These are phyloP conservation scores for Ophiostoma tasmaniense DNA, from an alignment of 2,329 filamentous ascomycete genomes.

Conservation along the genomic window DNA sequence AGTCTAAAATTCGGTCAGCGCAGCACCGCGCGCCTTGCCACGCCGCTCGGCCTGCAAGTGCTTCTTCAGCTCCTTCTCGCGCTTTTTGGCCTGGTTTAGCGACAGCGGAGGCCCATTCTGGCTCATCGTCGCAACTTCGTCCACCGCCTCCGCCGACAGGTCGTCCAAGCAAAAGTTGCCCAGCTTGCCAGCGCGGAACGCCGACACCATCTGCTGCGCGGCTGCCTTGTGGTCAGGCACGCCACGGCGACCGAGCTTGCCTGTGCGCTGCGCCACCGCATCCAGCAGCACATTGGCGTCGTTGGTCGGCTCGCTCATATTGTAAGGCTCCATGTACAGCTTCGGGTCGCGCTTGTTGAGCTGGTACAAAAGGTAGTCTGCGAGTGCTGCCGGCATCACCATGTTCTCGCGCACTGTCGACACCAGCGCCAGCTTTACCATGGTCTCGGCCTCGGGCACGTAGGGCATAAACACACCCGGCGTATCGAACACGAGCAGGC, in stretches of 20 bases:
- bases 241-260: slow-evolving; percentile 67
- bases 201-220: slow-evolving; percentile 70
- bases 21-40: background rate
- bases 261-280: slow-evolving; percentile 63
- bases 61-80: slow-evolving; percentile 44
- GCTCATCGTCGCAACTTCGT: slow-evolving; percentile 37
- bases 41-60: background rate
- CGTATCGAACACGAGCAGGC: slow-evolving; percentile 82
- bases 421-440: slow-evolving; percentile 91
- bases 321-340: slow-evolving; percentile 47
- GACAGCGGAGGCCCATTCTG: slow-evolving; percentile 44
- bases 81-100: slow-evolving; percentile 60
- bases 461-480: slow-evolving; percentile 95
- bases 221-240: slow-evolving; percentile 61
- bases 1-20: background rate
- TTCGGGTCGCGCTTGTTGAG: slow-evolving; percentile 60
- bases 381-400: slow-evolving; percentile 66
- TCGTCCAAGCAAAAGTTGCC: slow-evolving; percentile 75
- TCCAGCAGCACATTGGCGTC: slow-evolving; percentile 67
- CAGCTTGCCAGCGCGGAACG: slow-evolving; percentile 69
- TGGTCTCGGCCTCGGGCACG: slow-evolving; percentile 71
- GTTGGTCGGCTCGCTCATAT: slow-evolving; percentile 63
- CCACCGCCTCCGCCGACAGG: slow-evolving; percentile 51
- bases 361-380: slow-evolving; percentile 82
- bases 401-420: slow-evolving; percentile 87